Percentiles rank a stretch among this genome's conserved stretches.
Conservation (phyloP, 805 yeast genomes). For the Kodamaea kaohsiungensis region DNA sequence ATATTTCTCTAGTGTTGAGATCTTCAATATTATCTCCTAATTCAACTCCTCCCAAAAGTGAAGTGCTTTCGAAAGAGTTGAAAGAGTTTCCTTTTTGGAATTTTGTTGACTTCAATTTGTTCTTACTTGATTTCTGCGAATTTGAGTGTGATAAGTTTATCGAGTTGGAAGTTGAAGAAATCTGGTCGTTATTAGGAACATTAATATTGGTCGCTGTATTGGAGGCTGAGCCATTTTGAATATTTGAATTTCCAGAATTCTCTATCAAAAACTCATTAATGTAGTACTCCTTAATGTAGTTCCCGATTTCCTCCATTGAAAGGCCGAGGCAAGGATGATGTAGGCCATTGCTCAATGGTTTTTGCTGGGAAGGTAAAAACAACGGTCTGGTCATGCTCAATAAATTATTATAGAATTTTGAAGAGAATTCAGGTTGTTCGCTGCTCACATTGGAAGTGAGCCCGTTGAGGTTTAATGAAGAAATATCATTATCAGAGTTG, state of each 20-base stretch:
- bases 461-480: background rate
- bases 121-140: slow-evolving; percentile 5
- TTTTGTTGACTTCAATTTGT: slow-evolving; percentile 10
- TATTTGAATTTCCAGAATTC: background rate
- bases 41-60: background rate
- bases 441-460: background rate
- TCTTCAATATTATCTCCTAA: slow-evolving; percentile 22
- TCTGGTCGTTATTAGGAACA: background rate
- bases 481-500: background rate
- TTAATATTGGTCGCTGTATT: background rate
- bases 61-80: slow-evolving; percentile 10
- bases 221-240: background rate
- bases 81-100: slow-evolving; percentile 14
- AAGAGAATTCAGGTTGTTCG: slow-evolving; percentile 12
- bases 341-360: slow-evolving; percentile 21
- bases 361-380: slow-evolving; percentile 26
- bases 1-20: slow-evolving; percentile 27
- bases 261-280: background rate
- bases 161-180: background rate
- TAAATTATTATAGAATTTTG: slow-evolving; percentile 21
- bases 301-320: slow-evolving; percentile 32
- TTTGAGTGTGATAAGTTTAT: background rate
- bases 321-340: slow-evolving; percentile 24
- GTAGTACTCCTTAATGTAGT: slow-evolving; percentile 22
- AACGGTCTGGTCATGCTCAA: slow-evolving; percentile 24